A percentile compares a stretch with the other conserved stretches of the same genome.
Evolutionary conservation across 2,329 filamentous ascomycete genomes (phyloP).

Genomic region (Tolypocladium nubicola): DNA sequence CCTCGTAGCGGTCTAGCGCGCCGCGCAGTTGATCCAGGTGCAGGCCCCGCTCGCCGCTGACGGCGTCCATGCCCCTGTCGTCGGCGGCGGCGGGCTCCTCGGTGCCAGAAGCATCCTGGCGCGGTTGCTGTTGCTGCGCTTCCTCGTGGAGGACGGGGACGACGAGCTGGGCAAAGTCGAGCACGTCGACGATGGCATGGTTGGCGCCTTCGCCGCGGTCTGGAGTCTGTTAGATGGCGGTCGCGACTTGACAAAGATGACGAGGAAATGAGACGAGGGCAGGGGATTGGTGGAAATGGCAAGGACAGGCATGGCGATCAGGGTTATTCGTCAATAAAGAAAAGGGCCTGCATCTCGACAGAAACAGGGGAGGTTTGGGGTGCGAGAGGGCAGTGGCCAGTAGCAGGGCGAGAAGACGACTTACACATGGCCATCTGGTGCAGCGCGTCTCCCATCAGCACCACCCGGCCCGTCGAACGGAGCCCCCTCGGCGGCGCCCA

Average conservation of each 20-base stretch:
- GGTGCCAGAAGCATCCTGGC: background rate
- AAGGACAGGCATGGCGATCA: background rate
- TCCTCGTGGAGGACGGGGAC: slow-evolving; percentile 8
- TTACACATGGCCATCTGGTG: slow-evolving; percentile 52
- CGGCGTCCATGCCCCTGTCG: background rate
- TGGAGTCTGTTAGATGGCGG: slow-evolving; percentile 12
- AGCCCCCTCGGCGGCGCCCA: slow-evolving; percentile 28
- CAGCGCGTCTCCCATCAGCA: slow-evolving; percentile 43
- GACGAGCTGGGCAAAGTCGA: slow-evolving; percentile 28
- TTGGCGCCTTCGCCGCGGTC: slow-evolving; percentile 48
- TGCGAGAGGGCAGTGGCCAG: background rate
- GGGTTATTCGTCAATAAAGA: slow-evolving; percentile 1
- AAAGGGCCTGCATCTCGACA: too few relatives aligned
- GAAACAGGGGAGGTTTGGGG: background rate
- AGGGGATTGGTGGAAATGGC: background rate
- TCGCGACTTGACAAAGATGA: background rate
- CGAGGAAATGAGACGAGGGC: background rate
- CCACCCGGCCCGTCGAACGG: slow-evolving; percentile 27
- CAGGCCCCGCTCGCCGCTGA: background rate
- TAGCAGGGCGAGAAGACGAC: slow-evolving; percentile 7
- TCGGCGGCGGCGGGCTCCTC: background rate
- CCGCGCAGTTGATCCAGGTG: slow-evolving; percentile 8
- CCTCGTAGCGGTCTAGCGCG: slow-evolving; percentile 30
- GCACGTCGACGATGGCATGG: slow-evolving; percentile 42
- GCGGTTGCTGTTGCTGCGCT: background rate